Base-by-base conservation (phyloP, 2,329 filamentous ascomycete species). In the Ophiostoma tasmaniense region DNA sequence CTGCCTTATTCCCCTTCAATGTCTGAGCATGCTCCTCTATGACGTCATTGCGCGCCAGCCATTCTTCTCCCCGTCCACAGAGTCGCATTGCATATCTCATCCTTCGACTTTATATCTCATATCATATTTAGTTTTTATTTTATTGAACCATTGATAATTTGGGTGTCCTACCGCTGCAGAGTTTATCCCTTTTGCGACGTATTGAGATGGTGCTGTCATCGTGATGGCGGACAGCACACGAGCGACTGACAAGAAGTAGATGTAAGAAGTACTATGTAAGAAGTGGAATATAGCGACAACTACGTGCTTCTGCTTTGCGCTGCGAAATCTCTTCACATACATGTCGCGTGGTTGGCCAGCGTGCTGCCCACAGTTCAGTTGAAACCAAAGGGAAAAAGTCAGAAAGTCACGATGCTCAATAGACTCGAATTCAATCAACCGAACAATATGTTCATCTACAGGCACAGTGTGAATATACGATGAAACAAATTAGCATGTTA, bases 31-130 rank as follows among this genome's bases (percentile, higher is more conserved):
- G 17, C 50, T 22, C 22, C 22, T 25, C n/a, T 25, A 55, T 55
- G 50, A 55, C 50, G 50, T 55, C 50, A 55, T 55, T 22, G 10
- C n/a, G n/a, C 50, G 22, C 50, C 22, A 55, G 50, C 50, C 50
- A 25, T 25, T 55, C 7, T 25, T 25, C 50, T 55, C 22, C 50
- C 50, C 50, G 22, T 25, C 22, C 50, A 55, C 50, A 55, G 50
- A 55, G 50, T 55, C 50, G 50, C 50, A 55, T 55, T 55, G 50
- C 50, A 55, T 55, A 55, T 25, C 22, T 55, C 50, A 55, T 55
- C n/a, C 50, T 55, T 45, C 14, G 17, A 45, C 42, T 45, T 45
- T 45, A 45, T 45, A 45, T 45, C 42, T 45, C 42, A 45, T 45
- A 20, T 45, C 42, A 45, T 45, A 45, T 20, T 45, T 45, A 20